Evolutionary conservation across 1,284 basidiomycete genomes (phyloP).

Genomic region (Apiotrichum mycotoxinovorans): DNA sequence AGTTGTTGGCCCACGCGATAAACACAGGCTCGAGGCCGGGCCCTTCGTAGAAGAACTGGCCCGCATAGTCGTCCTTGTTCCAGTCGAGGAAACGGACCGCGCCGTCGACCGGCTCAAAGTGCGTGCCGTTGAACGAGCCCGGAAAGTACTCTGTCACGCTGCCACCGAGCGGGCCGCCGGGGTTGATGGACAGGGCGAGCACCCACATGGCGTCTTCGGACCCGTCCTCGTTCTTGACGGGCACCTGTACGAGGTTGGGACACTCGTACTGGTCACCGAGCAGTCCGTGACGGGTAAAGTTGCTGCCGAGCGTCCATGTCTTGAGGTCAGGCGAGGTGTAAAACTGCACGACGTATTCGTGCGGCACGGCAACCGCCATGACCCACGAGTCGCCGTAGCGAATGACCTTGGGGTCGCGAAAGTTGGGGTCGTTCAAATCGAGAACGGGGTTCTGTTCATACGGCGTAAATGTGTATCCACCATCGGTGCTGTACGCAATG

Average conservation of each 20-base stretch:
- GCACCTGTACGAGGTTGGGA: slow-evolving; percentile 44
- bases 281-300: slow-evolving; percentile 40
- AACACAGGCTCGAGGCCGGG: slow-evolving; percentile 27
- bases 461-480: slow-evolving; percentile 49
- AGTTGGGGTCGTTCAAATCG: not conserved
- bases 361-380: slow-evolving; percentile 41
- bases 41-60: slow-evolving; percentile 29
- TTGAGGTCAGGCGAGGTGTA: slow-evolving; percentile 49
- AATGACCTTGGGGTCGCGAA: slow-evolving; percentile 51
- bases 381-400: slow-evolving; percentile 50
- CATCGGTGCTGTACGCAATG: slow-evolving; percentile 49
- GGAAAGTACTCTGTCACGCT: slow-evolving; percentile 47
- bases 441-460: slow-evolving; percentile 42
- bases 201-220: slow-evolving; percentile 18
- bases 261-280: slow-evolving; percentile 25
- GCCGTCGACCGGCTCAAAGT: slow-evolving; percentile 27
- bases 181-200: slow-evolving; percentile 32
- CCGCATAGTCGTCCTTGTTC: slow-evolving; percentile 51
- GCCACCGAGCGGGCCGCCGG: slow-evolving; percentile 46
- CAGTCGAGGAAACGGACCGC: slow-evolving; percentile 38
- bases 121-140: slow-evolving; percentile 47
- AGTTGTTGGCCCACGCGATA: slow-evolving; percentile 51
- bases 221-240: slow-evolving; percentile 20
- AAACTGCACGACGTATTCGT: slow-evolving; percentile 46
- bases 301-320: slow-evolving; percentile 46